Evolutionary conservation across 768 basidiomycete genomes (phyloP), one percentile per base, ranked within the genome.

Genomic region (Cystofilobasidium capitatum): DNA sequence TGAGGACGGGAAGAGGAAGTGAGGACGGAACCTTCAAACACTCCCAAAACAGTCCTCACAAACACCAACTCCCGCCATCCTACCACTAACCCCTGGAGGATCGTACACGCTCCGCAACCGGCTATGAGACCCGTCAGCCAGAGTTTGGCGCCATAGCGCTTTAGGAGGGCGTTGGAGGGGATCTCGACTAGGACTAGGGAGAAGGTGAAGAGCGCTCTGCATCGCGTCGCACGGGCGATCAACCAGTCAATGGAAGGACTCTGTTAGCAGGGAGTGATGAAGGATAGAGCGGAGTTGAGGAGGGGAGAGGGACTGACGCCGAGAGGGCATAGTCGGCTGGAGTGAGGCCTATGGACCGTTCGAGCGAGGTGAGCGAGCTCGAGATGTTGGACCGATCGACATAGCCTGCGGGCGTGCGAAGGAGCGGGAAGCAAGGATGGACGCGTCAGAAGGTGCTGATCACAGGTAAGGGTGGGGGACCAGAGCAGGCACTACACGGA

Each of bases 351-450:
- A 69, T 55, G 1, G 54, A 58, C 7, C 39, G 33, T 33, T 69
- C 68, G 24, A 69, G 68, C n/a, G 68, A 69, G 22, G 68, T 64
- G 31, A 69, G 58, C 3, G 57, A 29, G 45, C 64, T 69, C 13
- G 62, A 47, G 33, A 69, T 59, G 40, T 69, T 69, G 6, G 62
- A 64, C 35, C 68, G 33, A 22, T 69, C 68, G 31, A 69, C 63
- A 47, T 69, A 69, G 29, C 58, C 65, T 66, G 33, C 22, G 0
- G 29, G n/a, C 20, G 33, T 13, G 20, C 3, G 54, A 31, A 44
- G 36, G 47, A 47, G 16, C 33, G 40, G n/a, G 24, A 36, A n/a
- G 37, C 0, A 20, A 20, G n/a, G 64, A 24, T 22, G 40, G 1
- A 20, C 35, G 14, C 36, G 26, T 6, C 3, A 64, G 31, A 39